Evolutionary conservation across 495 filamentous ascomycete genomes (phyloP).

Genomic region (Aspergillus affinis): DNA sequence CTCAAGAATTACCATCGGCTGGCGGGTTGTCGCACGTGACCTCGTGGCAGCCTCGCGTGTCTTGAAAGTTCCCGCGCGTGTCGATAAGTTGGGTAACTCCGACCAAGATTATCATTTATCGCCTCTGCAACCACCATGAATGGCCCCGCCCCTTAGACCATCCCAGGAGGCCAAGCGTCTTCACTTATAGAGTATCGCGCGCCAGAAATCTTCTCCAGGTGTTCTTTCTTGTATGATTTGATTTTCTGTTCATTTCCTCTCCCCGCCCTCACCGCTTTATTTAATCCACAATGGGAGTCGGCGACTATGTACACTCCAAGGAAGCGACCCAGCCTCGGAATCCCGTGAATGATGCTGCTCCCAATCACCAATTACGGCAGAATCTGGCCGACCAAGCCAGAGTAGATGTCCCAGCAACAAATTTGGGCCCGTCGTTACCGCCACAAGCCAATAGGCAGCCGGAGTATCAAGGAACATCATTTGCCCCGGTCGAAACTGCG

Average conservation of each 20-base stretch:
- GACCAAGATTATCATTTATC: not conserved
- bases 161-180: not conserved
- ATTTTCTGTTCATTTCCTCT: not conserved
- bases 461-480: constrained; percentile 14
- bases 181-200: not conserved
- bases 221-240: not conserved
- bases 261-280: constrained; percentile 1
- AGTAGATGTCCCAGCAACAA: constrained; percentile 32
- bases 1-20: not conserved
- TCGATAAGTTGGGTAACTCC: constrained; percentile 3
- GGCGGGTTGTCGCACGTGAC: constrained; percentile 49
- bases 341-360: constrained; percentile 21
- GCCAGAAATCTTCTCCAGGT: not conserved
- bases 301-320: constrained; percentile 46
- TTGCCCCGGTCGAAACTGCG: constrained; percentile 18
- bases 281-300: constrained; percentile 39
- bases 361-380: constrained; percentile 30
- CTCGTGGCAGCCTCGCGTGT: constrained; percentile 31
- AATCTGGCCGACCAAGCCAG: constrained; percentile 38
- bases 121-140: constrained; percentile 6
- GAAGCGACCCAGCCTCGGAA: constrained; percentile 37
- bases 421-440: constrained; percentile 20
- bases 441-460: constrained; percentile 18
- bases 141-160: constrained; percentile 1
- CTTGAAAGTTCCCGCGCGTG: constrained; percentile 19